These are phyloP conservation scores for Brettanomyces nanus DNA, from an alignment of 805 yeast species.

Conservation along the genomic window DNA sequence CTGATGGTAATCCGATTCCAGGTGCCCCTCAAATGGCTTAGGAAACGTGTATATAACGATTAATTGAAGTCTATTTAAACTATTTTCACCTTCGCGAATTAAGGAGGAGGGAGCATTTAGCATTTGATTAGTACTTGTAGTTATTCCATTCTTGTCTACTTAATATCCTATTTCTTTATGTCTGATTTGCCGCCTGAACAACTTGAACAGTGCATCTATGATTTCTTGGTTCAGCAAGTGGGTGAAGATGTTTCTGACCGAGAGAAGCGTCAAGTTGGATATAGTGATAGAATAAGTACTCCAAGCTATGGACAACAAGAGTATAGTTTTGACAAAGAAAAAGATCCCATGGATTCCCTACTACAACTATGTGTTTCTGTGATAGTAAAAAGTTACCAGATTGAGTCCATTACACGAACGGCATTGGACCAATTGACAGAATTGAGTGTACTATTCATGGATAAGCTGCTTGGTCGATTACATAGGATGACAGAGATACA, in stretches of 20 bases:
- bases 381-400: constrained; percentile 27
- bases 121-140: neutral
- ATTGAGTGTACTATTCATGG: constrained; percentile 28
- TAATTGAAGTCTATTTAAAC: no score
- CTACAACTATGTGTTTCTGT: constrained; percentile 29
- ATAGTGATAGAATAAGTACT: neutral
- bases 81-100: no score
- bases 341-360: constrained; percentile 25
- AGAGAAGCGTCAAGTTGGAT: neutral
- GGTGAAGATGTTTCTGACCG: neutral
- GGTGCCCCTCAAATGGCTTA: constrained; percentile 47
- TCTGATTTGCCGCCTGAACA: no score
- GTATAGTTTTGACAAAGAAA: constrained; percentile 1
- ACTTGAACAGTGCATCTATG: neutral
- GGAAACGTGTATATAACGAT: neutral
- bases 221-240: neutral
- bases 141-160: neutral
- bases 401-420: constrained; percentile 19
- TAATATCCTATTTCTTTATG: neutral
- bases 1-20: constrained; percentile 78
- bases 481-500: constrained; percentile 50
- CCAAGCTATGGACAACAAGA: neutral
- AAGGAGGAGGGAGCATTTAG: no score
- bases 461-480: constrained; percentile 32
- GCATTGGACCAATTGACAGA: constrained; percentile 33